Percentiles rank a stretch among this genome's conserved stretches.
phyloP scores from a whole-genome alignment of 179 eudicot genomes.

The Actinidia chinensis region DNA sequence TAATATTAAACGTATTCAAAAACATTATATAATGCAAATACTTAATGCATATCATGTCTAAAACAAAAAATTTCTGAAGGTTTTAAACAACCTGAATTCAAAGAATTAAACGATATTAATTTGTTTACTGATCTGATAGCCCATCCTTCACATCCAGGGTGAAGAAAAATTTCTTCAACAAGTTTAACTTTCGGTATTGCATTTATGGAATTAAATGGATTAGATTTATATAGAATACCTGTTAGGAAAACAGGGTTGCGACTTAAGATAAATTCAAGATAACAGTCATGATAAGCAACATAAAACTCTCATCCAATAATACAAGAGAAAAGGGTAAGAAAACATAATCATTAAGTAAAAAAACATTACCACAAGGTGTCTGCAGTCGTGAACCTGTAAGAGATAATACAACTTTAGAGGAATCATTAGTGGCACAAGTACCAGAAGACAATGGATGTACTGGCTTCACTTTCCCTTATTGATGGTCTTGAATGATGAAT shows the following conservation, averaged over 20 bases:
- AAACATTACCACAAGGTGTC: slow-evolving; percentile 33
- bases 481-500: slow-evolving; percentile 42
- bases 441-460: slow-evolving; percentile 38
- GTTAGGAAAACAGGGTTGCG: slow-evolving; percentile 24
- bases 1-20: no score
- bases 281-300: not conserved
- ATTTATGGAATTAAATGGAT: slow-evolving; percentile 60
- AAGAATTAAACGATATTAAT: slow-evolving; percentile 70
- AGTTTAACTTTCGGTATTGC: slow-evolving; percentile 59
- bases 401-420: slow-evolving; percentile 45
- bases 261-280: not conserved
- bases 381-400: slow-evolving; percentile 32
- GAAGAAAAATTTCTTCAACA: slow-evolving; percentile 58
- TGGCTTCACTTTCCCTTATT: slow-evolving; percentile 55
- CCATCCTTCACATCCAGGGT: slow-evolving; percentile 69
- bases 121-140: slow-evolving; percentile 46
- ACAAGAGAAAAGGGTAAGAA: not conserved
- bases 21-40: no score
- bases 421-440: slow-evolving; percentile 29
- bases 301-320: not conserved
- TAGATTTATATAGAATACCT: slow-evolving; percentile 74
- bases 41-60: no score
- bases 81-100: slow-evolving; percentile 43
- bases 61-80: no score
- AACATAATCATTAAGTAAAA: not conserved